Base-by-base conservation (phyloP, 2,329 filamentous ascomycete species). In the Penicillium griseofulvum region DNA sequence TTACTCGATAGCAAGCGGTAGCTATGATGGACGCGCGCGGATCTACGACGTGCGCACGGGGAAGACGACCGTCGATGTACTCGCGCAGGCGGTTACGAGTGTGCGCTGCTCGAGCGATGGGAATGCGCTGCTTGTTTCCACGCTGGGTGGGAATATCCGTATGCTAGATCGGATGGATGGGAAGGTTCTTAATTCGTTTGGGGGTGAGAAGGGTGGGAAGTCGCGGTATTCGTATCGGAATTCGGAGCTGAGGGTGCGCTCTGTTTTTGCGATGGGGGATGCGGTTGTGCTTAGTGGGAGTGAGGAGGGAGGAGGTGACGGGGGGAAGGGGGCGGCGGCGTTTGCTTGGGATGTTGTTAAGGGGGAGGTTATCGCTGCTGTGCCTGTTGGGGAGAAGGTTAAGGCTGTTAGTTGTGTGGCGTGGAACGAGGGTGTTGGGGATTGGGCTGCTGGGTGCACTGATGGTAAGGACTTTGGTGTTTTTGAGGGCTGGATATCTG, bases 31-130 rank as follows among this genome's bases (percentile, higher is more conserved):
- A 2, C 80, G 88, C 55, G 84, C 95, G 1, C 80, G 93, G 51
- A 81, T 81, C 56, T 97, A 97, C 75, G 93, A 97, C 75, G 75
- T 96, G 38, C 81, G 91, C 52, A 88, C 84, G 80, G 92, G 92
- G 0, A 80, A 78, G 49, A 80, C 86, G 46, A 83, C 84, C 5
- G 84, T 83, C 1, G 91, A 96, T 74, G 84, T 90, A 1, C 76
- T 94, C 24, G 74, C 71, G 38, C 76, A 79, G 56, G 78, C 83
- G 3, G 88, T 96, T n/a, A 96, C 91, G 8, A 91, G 87, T 71
- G 71, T 97, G 53, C 77, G 77, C 39, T 76, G 89, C 47, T 88
- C 89, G 2, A 81, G 81, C 49, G 90, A 93, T 65, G 90, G 86
- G 0, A 87, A 87, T 62, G 87, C 88, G 1, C 70, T 93, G 60